A percentile compares a stretch with the other conserved stretches of the same genome.
These are phyloP conservation scores for Asterionellopsis glacialis DNA, from an alignment of 108 stramenopile species.

Conservation along the genomic window DNA sequence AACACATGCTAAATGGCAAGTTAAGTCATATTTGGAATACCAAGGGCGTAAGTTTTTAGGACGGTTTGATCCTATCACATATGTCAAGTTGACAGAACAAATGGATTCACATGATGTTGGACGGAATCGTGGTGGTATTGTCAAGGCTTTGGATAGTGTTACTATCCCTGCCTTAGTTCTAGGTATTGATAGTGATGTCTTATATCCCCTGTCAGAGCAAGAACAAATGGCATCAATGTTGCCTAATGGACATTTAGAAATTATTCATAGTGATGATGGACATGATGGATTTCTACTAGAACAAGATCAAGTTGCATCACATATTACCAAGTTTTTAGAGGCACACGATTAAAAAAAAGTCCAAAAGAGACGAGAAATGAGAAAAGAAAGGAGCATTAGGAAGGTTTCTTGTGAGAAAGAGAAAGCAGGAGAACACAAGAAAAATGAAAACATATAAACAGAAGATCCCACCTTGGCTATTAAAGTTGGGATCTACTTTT, in stretches of 20 bases:
- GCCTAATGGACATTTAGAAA: slow-evolving; percentile 62
- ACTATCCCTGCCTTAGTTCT: slow-evolving; percentile 79
- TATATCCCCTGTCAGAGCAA: slow-evolving; percentile 88
- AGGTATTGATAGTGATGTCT: slow-evolving; percentile 87
- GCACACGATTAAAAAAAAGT: background rate
- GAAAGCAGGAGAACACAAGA: too few species aligned
- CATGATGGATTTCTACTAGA: slow-evolving; percentile 94
- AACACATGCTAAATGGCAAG: slow-evolving; percentile 69
- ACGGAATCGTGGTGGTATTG: slow-evolving; percentile 56
- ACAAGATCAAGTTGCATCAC: slow-evolving; percentile 83
- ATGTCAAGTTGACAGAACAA: slow-evolving; percentile 90
- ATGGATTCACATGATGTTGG: slow-evolving; percentile 91
- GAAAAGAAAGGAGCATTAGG: too few species aligned
- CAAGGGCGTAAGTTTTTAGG: slow-evolving; percentile 87
- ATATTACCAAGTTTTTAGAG: slow-evolving; percentile 73
- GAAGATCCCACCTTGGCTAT: too few species aligned
- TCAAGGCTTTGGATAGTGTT: slow-evolving; percentile 53
- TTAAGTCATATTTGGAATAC: slow-evolving; percentile 86
- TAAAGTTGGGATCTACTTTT: too few species aligned
- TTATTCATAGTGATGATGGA: slow-evolving; percentile 81
- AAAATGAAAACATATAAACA: too few species aligned
- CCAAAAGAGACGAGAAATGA: too few species aligned
- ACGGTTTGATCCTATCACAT: slow-evolving; percentile 90
- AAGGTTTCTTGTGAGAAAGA: too few species aligned
- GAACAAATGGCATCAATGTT: slow-evolving; percentile 65